Evolutionary conservation across 306 rosid species (phyloP), one percentile per base, ranked within the genome.

Genomic region (Dalbergia cultrata): DNA sequence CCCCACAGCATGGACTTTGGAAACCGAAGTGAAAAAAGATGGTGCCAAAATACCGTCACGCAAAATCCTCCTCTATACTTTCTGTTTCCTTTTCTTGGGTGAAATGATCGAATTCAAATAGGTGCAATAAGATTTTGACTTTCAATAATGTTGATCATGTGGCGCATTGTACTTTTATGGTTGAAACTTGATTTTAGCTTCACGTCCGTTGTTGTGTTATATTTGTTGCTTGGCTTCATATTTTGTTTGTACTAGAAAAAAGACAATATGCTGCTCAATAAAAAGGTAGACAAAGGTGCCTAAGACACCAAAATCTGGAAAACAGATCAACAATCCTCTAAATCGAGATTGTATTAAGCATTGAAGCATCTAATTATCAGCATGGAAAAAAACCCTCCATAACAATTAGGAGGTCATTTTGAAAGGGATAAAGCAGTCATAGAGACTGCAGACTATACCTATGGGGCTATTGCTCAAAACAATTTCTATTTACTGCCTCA

Each of bases 1-100:
- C 65, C 86, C 82, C 50, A 45, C 58, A 16, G 75, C 79, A 45
- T 77, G 82, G 79, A 21, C 16, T 71, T 43, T 54, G 1, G 6
- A 26, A 13, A 18, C 33, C 6, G 37, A 44, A 7, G 75, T 44
- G 43, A 21, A 34, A 49, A 66, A 9, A 11, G 21, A 72, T 57
- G 83, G 74, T n/a, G 34, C 82, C 2, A 2, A 12, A 14, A 5
- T 2, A 33, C 1, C 4, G 83, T 76, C 65, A 83, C 41, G 8
- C 3, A 4, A 62, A 76, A 53, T 39, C 39, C n/a, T 69, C n/a
- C 8, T 82, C 44, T 69, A 26, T 34, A 75, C 60, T 76, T 14
- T 75, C 7, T 75, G 66, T 9, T 43, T 75, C 31, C 49, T 22
- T 64, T 64, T 2, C 8, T 43, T 43, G 54, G 17, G 34, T 70